Conservation (phyloP, 1,284 basidiomycete species). For the Leccinum pachyderme region DNA sequence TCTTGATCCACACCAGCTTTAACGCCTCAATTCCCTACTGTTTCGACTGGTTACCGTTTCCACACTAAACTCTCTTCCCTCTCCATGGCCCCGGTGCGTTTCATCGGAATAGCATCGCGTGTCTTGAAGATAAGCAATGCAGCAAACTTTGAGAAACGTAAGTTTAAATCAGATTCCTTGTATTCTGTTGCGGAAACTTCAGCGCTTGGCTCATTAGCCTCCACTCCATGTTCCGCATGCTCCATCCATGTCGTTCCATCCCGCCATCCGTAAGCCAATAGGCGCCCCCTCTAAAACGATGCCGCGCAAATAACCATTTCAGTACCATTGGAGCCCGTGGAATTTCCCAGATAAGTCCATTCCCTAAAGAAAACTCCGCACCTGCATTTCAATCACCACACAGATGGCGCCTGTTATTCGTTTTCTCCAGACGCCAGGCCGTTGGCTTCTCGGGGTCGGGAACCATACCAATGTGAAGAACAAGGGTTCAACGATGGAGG, state of each 20-base stretch:
- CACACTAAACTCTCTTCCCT: background rate
- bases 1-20: background rate
- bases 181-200: background rate
- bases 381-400: background rate
- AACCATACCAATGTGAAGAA: conserved; percentile 17
- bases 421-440: conserved; percentile 12
- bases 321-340: conserved; percentile 7
- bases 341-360: background rate
- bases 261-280: background rate
- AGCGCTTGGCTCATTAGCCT: conserved; percentile 1
- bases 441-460: conserved; percentile 20
- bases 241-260: background rate
- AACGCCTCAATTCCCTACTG: background rate
- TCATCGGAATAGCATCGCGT: background rate
- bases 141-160: background rate
- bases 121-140: background rate
- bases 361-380: background rate
- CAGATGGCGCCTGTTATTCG: background rate
- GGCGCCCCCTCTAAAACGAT: background rate
- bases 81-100: background rate
- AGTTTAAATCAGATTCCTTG: background rate
- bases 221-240: background rate
- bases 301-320: background rate
- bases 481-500: conserved; percentile 1
- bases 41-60: conserved; percentile 2